Base-by-base conservation (phyloP, 768 basidiomycete genomes). In the Tylopilus balloui region DNA sequence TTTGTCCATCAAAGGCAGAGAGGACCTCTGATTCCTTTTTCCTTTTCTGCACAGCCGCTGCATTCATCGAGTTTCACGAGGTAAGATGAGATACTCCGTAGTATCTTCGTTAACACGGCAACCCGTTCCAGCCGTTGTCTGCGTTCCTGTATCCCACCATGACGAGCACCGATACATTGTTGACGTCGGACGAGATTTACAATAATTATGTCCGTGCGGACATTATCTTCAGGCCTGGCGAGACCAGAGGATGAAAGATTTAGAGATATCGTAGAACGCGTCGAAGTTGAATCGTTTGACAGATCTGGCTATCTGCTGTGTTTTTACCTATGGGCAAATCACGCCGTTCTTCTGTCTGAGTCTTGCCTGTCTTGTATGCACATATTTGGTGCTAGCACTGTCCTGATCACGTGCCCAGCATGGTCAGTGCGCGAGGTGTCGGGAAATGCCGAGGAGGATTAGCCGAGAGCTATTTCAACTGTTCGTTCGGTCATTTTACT, bases 141-240 rank as follows among this genome's bases (percentile, higher is more conserved):
- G 81, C 83, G 13, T 88, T 84, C 68, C 62, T 86, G 49, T 76
- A 84, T 60, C 77, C 79, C 1, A 78, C 77, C 40, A 70, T 77
- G 42, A 61, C 58, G 14, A 73, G 71, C 23, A 78, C 82, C 47
- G 84, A 88, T 61, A 84, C 81, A 3, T 69, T 88, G 34, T 66
- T 88, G 48, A 81, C 83, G 19, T 78, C 80, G 19, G 81, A 81
- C 46, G 84, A 88, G 68, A 59, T 88, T 34, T 88, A 88, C 68
- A 79, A 86, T 68, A 84, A 86, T 57, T 86, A 78, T 53, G 80
- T 84, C 40, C 74, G 78, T 34, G 73, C 73, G 47, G 79, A 82
- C 63, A 77, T 86, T 21, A 57, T 68, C 12, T 17, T 45, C n/a
- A 38, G 53, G 39, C 45, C 42, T 4, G 51, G 58, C 32, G 44